Evolutionary conservation across 257 asterid genomes (phyloP).

Genomic region (Coffea eugenioides): DNA sequence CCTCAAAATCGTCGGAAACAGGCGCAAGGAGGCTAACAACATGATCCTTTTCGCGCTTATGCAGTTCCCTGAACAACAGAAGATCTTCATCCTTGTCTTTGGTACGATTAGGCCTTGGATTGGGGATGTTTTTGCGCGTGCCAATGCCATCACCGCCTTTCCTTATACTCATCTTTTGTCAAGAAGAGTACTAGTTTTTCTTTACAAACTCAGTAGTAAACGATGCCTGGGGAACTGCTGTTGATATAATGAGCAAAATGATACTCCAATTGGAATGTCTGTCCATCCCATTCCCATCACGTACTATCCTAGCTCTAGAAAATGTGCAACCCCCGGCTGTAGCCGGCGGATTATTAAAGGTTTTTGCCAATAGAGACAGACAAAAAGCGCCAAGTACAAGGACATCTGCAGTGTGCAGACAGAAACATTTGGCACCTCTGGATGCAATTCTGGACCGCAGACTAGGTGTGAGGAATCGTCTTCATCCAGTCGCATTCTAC

Average conservation of each 20-base stretch:
- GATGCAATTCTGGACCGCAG: not conserved
- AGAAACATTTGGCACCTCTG: conserved; percentile 16
- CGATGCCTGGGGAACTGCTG: not conserved
- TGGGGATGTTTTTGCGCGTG: conserved; percentile 5
- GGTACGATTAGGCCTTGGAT: conserved; percentile 4
- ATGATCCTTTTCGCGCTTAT: conserved; percentile 48
- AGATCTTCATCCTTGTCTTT: conserved; percentile 74
- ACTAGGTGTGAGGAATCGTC: not conserved
- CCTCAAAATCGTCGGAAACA: conserved; percentile 61
- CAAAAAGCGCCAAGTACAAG: not conserved
- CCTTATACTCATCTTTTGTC: conserved; percentile 23
- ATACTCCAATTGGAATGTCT: not conserved
- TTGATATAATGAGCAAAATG: not conserved
- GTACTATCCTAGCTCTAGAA: not conserved
- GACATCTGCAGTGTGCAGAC: not conserved
- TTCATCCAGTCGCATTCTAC: not conserved
- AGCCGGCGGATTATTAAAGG: conserved; percentile 22
- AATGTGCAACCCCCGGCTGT: not conserved
- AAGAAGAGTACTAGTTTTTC: not conserved
- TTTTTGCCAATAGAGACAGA: conserved; percentile 5
- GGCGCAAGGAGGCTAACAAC: conserved; percentile 61
- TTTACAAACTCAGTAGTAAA: not conserved
- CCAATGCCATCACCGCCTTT: conserved; percentile 25
- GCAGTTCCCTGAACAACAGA: conserved; percentile 58
- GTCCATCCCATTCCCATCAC: not conserved